Evolutionary conservation across 208 protist genomes (phyloP), one percentile per base, ranked within the genome.

Genomic region (Plasmodiophora brassicae): DNA sequence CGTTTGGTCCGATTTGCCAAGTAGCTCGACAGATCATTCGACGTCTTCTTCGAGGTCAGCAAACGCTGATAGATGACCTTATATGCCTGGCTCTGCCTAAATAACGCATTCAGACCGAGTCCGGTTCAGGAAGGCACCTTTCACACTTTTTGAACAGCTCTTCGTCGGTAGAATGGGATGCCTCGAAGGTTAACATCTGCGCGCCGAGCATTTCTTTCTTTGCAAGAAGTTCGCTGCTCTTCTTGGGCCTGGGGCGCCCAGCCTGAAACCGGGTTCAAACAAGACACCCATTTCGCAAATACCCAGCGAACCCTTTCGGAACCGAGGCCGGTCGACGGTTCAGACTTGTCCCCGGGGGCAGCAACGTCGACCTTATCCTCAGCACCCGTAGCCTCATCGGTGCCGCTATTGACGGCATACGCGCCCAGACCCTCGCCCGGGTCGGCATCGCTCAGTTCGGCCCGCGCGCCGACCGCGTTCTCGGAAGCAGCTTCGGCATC

Each of bases 11-110:
- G 65, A 78, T 36, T 78, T 8, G 65, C 41, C 14, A 78, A 32
- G 41, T 78, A 78, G n/a, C 41, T 5, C 5, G 65, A n/a, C n/a
- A 78, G 65, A 36, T 78, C 14, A 32, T 32, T 78, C n/a, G 65
- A 78, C n/a, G 65, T 78, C 41, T 32, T 78, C 65, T 78, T 78
- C 32, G 65, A 78, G n/a, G 32, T 78, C n/a, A 78, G 65, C 5
- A 78, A 38, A 38, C 65, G 5, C 5, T 5, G 10, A 32, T 78
- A 36, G 20, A 78, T 78, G 41, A 38, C 65, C 5, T 78, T 78
- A 32, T 44, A 78, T 38, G 65, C 65, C 65, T 78, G 65, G 41
- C 10, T 38, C n/a, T 78, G 65, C 32, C 65, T 78, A 5, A 57
- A 14, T 14, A 78, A 78, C 10, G 41, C 32, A n/a, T n/a, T 78